Conservation (phyloP, 2,329 filamentous ascomycete species). For the Claviceps capensis region DNA sequence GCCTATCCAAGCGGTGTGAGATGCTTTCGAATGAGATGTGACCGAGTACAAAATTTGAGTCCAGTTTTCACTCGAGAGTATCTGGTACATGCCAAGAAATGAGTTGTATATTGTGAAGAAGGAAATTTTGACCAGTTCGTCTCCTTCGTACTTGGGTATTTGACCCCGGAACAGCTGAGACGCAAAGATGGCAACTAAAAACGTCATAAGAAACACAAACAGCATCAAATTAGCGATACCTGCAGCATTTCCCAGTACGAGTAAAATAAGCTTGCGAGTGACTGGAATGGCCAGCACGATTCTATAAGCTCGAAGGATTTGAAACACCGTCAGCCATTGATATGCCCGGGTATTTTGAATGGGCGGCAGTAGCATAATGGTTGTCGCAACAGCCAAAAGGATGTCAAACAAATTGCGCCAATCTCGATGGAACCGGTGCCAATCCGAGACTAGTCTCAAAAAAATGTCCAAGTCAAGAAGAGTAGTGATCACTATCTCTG, state of each 20-base stretch:
- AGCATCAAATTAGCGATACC: slow-evolving; percentile 92
- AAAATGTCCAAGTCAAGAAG: slow-evolving; percentile 71
- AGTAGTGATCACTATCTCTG: slow-evolving; percentile 64
- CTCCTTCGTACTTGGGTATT: slow-evolving; percentile 49
- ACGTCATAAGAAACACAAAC: slow-evolving; percentile 93
- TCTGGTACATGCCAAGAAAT: slow-evolving; percentile 95
- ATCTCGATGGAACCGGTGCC: slow-evolving; percentile 64
- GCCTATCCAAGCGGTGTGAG: slow-evolving; percentile 79
- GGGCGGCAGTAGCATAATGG: slow-evolving; percentile 70
- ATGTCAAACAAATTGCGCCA: slow-evolving; percentile 72
- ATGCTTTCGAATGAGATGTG: slow-evolving; percentile 50
- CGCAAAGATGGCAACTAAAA: slow-evolving; percentile 85
- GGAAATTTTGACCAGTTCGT: slow-evolving; percentile 52
- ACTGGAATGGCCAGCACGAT: slow-evolving; percentile 81
- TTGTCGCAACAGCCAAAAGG: slow-evolving; percentile 64
- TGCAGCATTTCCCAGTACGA: slow-evolving; percentile 79
- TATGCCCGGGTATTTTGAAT: slow-evolving; percentile 67
- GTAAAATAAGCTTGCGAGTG: slow-evolving; percentile 71
- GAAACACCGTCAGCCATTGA: slow-evolving; percentile 82
- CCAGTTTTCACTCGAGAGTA: slow-evolving; percentile 94
- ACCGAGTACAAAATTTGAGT: slow-evolving; percentile 75
- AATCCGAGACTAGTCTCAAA: slow-evolving; percentile 64
- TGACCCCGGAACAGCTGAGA: slow-evolving; percentile 85
- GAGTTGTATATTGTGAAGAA: slow-evolving; percentile 91
- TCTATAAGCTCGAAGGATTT: slow-evolving; percentile 83